Evolutionary conservation across 805 yeast species (phyloP).

Genomic region (Zygoascus ofunaensis): DNA sequence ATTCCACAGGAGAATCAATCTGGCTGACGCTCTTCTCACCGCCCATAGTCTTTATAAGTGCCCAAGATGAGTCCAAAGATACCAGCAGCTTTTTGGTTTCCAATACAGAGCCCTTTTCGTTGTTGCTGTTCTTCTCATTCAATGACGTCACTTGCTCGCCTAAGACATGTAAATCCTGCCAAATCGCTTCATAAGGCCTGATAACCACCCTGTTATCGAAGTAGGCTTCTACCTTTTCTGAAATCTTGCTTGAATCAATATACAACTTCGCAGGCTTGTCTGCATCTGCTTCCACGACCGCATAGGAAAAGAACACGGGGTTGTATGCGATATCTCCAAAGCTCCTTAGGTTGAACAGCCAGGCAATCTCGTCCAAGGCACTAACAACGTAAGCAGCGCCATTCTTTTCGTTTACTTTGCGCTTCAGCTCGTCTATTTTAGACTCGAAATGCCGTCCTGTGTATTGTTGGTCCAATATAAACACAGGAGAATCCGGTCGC

Average conservation of each 20-base stretch:
- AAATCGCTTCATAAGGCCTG: slow-evolving; percentile 48
- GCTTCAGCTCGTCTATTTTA: slow-evolving; percentile 43
- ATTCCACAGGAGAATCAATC: slow-evolving; percentile 51
- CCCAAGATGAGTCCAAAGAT: slow-evolving; percentile 60
- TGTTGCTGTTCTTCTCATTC: slow-evolving; percentile 5
- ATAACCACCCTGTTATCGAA: slow-evolving; percentile 41
- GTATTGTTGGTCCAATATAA: slow-evolving; percentile 41
- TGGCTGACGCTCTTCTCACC: slow-evolving; percentile 33
- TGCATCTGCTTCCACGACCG: slow-evolving; percentile 37
- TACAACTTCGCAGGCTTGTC: slow-evolving; percentile 38
- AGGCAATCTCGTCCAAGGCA: slow-evolving; percentile 84
- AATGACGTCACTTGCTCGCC: slow-evolving; percentile 10
- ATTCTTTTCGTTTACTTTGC: slow-evolving; percentile 22
- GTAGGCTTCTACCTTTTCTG: slow-evolving; percentile 32
- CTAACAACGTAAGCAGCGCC: slow-evolving; percentile 47
- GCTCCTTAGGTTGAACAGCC: slow-evolving; percentile 72
- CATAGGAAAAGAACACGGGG: slow-evolving; percentile 77
- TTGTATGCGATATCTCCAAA: slow-evolving; percentile 74
- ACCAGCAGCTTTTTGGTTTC: slow-evolving; percentile 36
- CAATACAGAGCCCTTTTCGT: slow-evolving; percentile 1
- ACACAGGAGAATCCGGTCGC: slow-evolving; percentile 43
- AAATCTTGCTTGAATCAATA: slow-evolving; percentile 40
- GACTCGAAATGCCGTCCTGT: slow-evolving; percentile 56
- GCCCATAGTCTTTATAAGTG: slow-evolving; percentile 44
- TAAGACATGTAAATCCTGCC: slow-evolving; percentile 39